phyloP scores from a whole-genome alignment of 2,329 filamentous ascomycete species.

The Trichoderma koningii region DNA sequence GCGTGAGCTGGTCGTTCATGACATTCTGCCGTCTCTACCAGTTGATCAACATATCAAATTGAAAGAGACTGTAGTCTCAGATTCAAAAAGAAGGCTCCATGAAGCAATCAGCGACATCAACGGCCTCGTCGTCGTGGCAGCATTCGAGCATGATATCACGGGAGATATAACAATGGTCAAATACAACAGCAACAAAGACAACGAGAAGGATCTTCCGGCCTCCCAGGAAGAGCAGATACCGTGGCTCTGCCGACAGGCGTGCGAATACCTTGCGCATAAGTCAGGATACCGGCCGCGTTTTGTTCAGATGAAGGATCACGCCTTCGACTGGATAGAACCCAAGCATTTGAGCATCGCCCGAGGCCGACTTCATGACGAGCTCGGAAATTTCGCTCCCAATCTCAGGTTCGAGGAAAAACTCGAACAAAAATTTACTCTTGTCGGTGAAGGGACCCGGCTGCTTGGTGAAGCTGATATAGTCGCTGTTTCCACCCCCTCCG shows the following conservation, averaged over 20 bases:
- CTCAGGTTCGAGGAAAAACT: too few species aligned
- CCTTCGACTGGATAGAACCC: not conserved
- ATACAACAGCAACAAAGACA: not conserved
- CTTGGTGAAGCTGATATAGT: constrained; percentile 8
- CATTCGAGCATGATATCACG: constrained; percentile 31
- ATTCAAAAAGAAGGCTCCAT: constrained; percentile 25
- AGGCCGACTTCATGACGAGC: too few species aligned
- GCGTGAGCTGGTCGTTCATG: constrained; percentile 28
- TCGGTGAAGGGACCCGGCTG: too few species aligned
- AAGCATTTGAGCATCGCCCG: too few species aligned
- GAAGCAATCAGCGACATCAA: constrained; percentile 39
- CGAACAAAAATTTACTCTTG: too few species aligned
- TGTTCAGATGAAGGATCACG: not conserved
- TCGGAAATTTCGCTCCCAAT: too few species aligned
- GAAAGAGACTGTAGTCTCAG: constrained; percentile 27
- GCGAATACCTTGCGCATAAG: not conserved
- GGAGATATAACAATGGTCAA: constrained; percentile 31
- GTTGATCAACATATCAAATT: not conserved
- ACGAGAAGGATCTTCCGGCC: not conserved
- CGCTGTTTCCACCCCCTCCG: not conserved
- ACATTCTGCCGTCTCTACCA: constrained; percentile 8
- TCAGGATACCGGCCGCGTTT: not conserved
- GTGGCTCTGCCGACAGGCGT: constrained; percentile 35
- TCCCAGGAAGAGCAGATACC: constrained; percentile 17
- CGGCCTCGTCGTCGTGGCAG: constrained; percentile 34